phyloP scores from a whole-genome alignment of 2,329 filamentous ascomycete genomes.

The Hawksworthiomyces lignivorus region DNA sequence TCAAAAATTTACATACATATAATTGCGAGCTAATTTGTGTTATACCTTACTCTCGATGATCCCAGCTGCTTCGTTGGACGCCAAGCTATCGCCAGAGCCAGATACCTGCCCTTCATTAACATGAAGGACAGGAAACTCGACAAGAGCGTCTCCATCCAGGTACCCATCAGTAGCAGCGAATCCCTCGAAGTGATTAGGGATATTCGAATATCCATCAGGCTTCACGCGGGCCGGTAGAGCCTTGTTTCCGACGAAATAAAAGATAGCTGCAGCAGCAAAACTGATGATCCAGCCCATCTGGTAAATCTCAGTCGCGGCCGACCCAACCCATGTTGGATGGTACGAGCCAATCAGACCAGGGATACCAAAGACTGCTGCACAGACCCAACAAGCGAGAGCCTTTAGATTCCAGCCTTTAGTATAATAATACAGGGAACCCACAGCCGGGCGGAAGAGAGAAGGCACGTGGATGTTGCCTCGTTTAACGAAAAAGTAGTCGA shows the following conservation, averaged over 20 bases:
- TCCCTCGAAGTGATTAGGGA: conserved; percentile 1
- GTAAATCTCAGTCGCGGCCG: conserved; percentile 23
- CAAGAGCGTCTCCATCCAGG: conserved; percentile 4
- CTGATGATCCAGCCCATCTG: conserved; percentile 28
- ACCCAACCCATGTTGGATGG: conserved; percentile 21
- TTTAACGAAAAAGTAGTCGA: conserved; percentile 18
- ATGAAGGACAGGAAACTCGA: background rate
- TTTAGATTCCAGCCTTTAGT: conserved; percentile 26
- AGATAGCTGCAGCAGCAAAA: conserved; percentile 22
- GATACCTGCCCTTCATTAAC: background rate
- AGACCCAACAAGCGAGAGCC: conserved; percentile 24
- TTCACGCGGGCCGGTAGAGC: conserved; percentile 25
- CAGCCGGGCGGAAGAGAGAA: background rate
- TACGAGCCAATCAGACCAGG: conserved; percentile 26
- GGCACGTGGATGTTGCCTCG: conserved; percentile 14
- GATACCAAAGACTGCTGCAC: conserved; percentile 26
- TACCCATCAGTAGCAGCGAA: conserved; percentile 5
- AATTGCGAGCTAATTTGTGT: too few species aligned
- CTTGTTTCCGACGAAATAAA: conserved; percentile 26
- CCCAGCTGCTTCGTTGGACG: too few species aligned
- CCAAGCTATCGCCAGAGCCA: conserved; percentile 1
- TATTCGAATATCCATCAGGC: conserved; percentile 3
- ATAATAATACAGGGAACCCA: conserved; percentile 20
- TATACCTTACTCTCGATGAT: too few species aligned
- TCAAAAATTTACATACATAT: too few species aligned